Conservation (phyloP, 2,329 filamentous ascomycete species). For the Aspergillus terreus region DNA sequence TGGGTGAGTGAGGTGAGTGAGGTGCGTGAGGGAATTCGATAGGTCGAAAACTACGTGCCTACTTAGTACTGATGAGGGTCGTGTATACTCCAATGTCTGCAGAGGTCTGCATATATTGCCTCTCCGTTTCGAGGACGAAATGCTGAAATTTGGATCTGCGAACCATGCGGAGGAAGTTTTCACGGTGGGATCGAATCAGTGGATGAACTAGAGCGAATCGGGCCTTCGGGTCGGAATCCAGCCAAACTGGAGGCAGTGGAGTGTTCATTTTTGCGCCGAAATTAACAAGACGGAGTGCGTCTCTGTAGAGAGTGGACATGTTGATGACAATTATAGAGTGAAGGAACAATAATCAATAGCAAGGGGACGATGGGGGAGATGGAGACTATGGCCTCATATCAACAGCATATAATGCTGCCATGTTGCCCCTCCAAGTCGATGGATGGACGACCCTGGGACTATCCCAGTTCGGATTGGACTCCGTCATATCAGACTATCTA, state of each 20-base stretch:
- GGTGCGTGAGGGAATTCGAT: too few relatives aligned
- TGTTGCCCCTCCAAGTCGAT: too few relatives aligned
- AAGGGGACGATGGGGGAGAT: too few relatives aligned
- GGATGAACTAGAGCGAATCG: constrained; percentile 8
- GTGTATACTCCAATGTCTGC: too few relatives aligned
- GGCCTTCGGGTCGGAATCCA: constrained; percentile 1
- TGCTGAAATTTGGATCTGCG: constrained; percentile 25
- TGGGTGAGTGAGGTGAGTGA: too few relatives aligned
- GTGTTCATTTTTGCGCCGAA: neutral
- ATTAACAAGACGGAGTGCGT: neutral
- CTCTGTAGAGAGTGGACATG: neutral
- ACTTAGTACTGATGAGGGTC: too few relatives aligned
- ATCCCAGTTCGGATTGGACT: neutral
- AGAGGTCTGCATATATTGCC: neutral
- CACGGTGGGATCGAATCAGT: constrained; percentile 8
- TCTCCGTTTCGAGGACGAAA: neutral
- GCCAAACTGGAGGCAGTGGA: constrained; percentile 4
- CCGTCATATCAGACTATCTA: neutral
- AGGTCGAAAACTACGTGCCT: too few relatives aligned
- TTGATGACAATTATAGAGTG: too few relatives aligned
- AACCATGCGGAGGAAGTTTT: constrained; percentile 18
- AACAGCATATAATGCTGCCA: too few relatives aligned
- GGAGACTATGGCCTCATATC: too few relatives aligned
- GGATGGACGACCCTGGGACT: too few relatives aligned
- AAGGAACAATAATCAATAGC: too few relatives aligned